Conservation (phyloP, 345 rosid species). For the rapeseed (Brassica napus) region DNA sequence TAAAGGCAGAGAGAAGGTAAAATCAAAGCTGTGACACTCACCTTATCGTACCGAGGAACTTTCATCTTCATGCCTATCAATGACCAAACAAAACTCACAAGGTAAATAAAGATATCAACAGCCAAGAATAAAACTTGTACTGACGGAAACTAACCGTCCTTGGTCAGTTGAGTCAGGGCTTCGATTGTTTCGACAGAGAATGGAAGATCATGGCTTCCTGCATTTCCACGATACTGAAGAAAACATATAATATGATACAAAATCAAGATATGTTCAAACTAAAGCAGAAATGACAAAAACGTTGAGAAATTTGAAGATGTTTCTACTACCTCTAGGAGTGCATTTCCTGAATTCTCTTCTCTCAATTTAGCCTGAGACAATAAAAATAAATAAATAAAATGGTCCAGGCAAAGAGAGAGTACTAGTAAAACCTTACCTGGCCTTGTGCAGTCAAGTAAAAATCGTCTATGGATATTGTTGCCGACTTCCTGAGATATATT, state of each 20-base stretch:
- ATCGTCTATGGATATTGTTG: slow-evolving; percentile 88
- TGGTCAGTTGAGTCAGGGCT: slow-evolving; percentile 57
- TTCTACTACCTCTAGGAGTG: slow-evolving; percentile 79
- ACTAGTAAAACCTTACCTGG: slow-evolving; percentile 55
- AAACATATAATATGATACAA: neutral
- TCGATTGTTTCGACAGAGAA: slow-evolving; percentile 72
- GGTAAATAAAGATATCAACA: slow-evolving; percentile 8
- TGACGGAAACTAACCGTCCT: slow-evolving; percentile 58
- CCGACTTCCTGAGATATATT: slow-evolving; percentile 63
- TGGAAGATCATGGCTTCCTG: slow-evolving; percentile 97
- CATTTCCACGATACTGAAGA: slow-evolving; percentile 81
- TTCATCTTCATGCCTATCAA: slow-evolving; percentile 81
- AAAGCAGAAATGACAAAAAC: neutral
- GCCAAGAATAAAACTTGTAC: neutral
- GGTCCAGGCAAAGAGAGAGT: slow-evolving; percentile 10
- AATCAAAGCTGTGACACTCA: slow-evolving; percentile 33
- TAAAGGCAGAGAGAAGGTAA: neutral
- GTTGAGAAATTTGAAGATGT: slow-evolving; percentile 12
- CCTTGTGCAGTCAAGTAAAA: slow-evolving; percentile 86
- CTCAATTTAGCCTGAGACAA: slow-evolving; percentile 63
- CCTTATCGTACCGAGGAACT: slow-evolving; percentile 92
- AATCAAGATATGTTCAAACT: neutral
- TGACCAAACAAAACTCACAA: slow-evolving; percentile 29
- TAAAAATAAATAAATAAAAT: neutral
- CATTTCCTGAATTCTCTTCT: slow-evolving; percentile 72